A percentile compares a stretch with the other conserved stretches of the same genome.
Evolutionary conservation across 2,329 filamentous ascomycete genomes (phyloP).

Genomic region (Coniochaeta ligniaria): DNA sequence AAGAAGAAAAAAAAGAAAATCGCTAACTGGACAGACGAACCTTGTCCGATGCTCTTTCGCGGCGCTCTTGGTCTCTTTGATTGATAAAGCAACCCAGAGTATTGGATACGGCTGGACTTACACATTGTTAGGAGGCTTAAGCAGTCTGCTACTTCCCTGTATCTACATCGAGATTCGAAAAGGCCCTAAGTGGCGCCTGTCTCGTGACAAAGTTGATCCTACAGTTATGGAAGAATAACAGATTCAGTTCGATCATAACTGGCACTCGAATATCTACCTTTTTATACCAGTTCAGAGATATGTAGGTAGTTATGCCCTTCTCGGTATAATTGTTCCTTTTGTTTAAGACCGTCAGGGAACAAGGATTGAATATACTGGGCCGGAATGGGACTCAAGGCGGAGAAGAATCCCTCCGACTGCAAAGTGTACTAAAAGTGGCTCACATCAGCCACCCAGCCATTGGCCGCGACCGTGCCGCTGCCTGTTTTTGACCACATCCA

Average conservation of each 20-base stretch:
- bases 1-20: no score
- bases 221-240: no score
- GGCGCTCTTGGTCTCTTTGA: conserved; percentile 18
- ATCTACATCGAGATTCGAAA: neutral
- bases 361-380: no score
- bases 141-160: neutral
- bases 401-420: neutral
- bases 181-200: no score
- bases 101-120: neutral
- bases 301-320: no score
- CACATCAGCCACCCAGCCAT: neutral
- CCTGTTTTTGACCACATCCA: neutral
- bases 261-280: no score
- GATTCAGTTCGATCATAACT: no score
- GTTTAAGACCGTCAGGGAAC: no score
- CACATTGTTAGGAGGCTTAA: neutral
- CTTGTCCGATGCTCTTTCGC: conserved; percentile 20
- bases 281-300: no score
- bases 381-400: neutral
- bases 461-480: neutral
- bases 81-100: conserved; percentile 8
- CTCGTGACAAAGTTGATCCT: no score
- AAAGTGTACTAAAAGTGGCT: neutral
- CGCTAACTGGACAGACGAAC: conserved; percentile 18
- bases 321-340: no score